A percentile compares a stretch with the other conserved stretches of the same genome.
phyloP scores from a whole-genome alignment of 228 moss, liverwort and hornwort species.

The Sphagnum fallax region DNA sequence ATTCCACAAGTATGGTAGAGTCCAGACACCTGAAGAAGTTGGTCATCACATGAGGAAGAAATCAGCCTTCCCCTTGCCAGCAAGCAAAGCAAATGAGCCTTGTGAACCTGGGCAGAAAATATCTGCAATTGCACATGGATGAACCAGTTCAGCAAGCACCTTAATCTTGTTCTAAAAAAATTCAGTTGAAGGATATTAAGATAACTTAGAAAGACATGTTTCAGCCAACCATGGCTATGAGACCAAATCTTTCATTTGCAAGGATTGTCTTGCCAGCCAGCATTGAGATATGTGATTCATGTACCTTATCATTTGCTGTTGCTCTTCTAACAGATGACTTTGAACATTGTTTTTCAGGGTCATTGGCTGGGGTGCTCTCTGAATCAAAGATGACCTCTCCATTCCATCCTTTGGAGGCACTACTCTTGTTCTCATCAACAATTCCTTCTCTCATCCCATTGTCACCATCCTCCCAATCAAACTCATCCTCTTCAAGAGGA shows the following conservation, averaged over 20 bases:
- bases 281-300: neutral
- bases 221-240: too few relatives aligned
- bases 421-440: slow-evolving; percentile 14
- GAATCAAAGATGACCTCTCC: slow-evolving; percentile 64
- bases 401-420: slow-evolving; percentile 50
- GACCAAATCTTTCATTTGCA: too few relatives aligned
- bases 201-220: too few relatives aligned
- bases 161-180: neutral
- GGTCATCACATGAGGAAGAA: slow-evolving; percentile 66
- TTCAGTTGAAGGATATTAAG: too few relatives aligned
- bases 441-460: slow-evolving; percentile 18
- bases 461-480: slow-evolving; percentile 89
- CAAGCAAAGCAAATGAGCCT: slow-evolving; percentile 81
- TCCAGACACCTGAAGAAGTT: slow-evolving; percentile 60
- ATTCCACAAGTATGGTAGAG: too few relatives aligned
- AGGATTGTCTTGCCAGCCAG: too few relatives aligned
- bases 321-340: slow-evolving; percentile 69
- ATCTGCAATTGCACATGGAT: slow-evolving; percentile 31
- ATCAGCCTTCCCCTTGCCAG: slow-evolving; percentile 69
- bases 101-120: slow-evolving; percentile 73
- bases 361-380: slow-evolving; percentile 34
- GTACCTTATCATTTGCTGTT: slow-evolving; percentile 87
- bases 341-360: slow-evolving; percentile 22
- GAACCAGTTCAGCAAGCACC: neutral
- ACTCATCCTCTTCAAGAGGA: slow-evolving; percentile 43